Conservation (phyloP, 306 rosid genomes). For the Vigna trinervia region DNA sequence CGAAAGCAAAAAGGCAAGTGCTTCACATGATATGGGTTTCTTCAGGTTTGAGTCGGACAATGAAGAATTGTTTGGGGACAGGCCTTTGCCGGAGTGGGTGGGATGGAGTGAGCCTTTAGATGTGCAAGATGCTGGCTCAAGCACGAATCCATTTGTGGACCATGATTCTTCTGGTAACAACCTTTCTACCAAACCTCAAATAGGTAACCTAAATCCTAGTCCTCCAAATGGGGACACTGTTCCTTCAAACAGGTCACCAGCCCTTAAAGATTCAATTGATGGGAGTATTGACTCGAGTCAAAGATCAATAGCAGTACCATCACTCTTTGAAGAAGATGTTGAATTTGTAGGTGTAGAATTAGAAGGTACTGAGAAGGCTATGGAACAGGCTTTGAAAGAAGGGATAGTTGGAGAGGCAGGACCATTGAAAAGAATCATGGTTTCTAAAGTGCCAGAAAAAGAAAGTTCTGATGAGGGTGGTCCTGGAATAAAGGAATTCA, state of each 20-base stretch:
- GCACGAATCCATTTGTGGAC: slow-evolving; percentile 86
- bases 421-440: slow-evolving; percentile 80
- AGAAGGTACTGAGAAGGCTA: slow-evolving; percentile 95
- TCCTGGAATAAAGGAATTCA: slow-evolving; percentile 85
- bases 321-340: slow-evolving; percentile 92
- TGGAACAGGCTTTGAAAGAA: slow-evolving; percentile 99
- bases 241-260: slow-evolving; percentile 70
- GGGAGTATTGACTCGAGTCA: slow-evolving; percentile 61
- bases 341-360: slow-evolving; percentile 95
- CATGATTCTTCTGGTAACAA: slow-evolving; percentile 52
- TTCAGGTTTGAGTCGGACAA: slow-evolving; percentile 81
- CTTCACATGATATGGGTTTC: slow-evolving; percentile 74
- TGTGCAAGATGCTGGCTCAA: slow-evolving; percentile 69
- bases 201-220: slow-evolving; percentile 52
- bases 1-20: slow-evolving; percentile 57
- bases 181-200: slow-evolving; percentile 51
- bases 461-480: slow-evolving; percentile 76
- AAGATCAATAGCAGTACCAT: slow-evolving; percentile 67
- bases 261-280: slow-evolving; percentile 53
- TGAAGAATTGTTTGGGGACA: slow-evolving; percentile 70
- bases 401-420: slow-evolving; percentile 99
- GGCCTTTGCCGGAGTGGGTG: slow-evolving; percentile 93
- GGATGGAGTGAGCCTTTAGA: slow-evolving; percentile 87
- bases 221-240: slow-evolving; percentile 55
- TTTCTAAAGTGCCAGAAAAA: slow-evolving; percentile 68